Evolutionary conservation across 2,329 filamentous ascomycete species (phyloP), one percentile per base, ranked within the genome.

Genomic region (Alternaria consortialis): DNA sequence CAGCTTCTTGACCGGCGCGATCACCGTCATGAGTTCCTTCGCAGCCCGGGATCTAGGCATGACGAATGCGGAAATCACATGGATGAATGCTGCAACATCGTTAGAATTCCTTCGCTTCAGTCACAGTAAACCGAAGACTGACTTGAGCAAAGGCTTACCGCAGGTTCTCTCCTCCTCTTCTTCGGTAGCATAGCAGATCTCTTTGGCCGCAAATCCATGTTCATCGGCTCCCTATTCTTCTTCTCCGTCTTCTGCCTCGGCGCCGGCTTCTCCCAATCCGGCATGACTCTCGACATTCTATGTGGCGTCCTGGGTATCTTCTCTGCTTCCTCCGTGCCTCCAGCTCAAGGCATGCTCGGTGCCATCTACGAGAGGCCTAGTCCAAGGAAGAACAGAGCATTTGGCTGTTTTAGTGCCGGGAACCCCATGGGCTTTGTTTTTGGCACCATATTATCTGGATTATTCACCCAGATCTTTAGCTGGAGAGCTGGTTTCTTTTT

Each of bases 121-220:
- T 23, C 6, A 13, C 32, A 11, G 12, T 31, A 17, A 29, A 43
- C 9, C 8, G 12, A 13, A 17, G 17, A n/a, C 34, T 54, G 17
- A 62, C 27, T 17, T 12, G 4, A 20, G 12, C 15, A 34, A 39
- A 86, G 84, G 13, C 81, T 91, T 15, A 86, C 85, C 1, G 86
- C 86, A 36, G 88, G 88, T 7, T 84, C 88, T 0, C 87, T 91
- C 67, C 83, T 91, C 63, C 82, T 91, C 8, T 85, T 88, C 67
- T 89, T 91, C 60, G 89, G 88, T 39, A 86, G 86, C 66, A 78
- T 90, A 7, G 87, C 88, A 2, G 89, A 91, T 70, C 80, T 90
- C 44, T 87, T 91, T 48, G 89, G 88, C n/a, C 83, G 88, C 34
- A 88, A 87, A 66, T 66, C 78, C 0, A 82, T 90, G 72, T 88